Base-by-base conservation (phyloP, 2,329 filamentous ascomycete genomes). In the Microdochium paspali region DNA sequence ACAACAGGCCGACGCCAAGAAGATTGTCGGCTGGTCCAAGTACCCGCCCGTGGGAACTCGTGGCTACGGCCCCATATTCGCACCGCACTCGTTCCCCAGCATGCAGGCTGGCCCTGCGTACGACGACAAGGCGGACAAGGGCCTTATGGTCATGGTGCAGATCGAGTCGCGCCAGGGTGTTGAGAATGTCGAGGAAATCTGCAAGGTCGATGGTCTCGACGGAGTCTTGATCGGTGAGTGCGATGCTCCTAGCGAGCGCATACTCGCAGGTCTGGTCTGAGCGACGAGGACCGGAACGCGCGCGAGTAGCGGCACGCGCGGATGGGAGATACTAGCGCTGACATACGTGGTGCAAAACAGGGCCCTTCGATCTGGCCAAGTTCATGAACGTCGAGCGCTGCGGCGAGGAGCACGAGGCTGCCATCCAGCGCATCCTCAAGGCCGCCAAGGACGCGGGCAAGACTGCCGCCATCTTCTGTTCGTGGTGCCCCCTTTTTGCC, bases 11-110 rank as follows among this genome's bases (percentile, higher is more conserved):
- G 76, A 77, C 49, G 74, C 74, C 13, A 67, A 65, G 51, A 65
- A 62, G 25, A 63, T 80, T 13, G 75, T 80, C 9, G 57, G 62
- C 5, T 69, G 71, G 10, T 69, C 76, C 48, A 80, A 80, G 53
- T 80, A 80, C 53, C 77, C 77, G 5, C 77, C 77, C 0, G 57
- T 68, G 47, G 77, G 77, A n/a, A 63, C 67, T 26, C 69, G 77
- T 12, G 77, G 77, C 2, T 75, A 79, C 47, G 77, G 77, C 3
- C 78, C 75, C 15, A 74, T 76, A 5, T 76, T 80, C 47, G 18
- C 35, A 20, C 35, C 10, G 12, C 35, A 40, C 35, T 40, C 12
- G 12, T 40, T 40, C 35, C 35, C 35, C 12, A 20, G 35, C 12
- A 21, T 40, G n/a, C 35, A 40, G 35, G n/a, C 35, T 9, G 35